phyloP scores from a whole-genome alignment of 139 green algal species.

The Bryopsis sp. region DNA sequence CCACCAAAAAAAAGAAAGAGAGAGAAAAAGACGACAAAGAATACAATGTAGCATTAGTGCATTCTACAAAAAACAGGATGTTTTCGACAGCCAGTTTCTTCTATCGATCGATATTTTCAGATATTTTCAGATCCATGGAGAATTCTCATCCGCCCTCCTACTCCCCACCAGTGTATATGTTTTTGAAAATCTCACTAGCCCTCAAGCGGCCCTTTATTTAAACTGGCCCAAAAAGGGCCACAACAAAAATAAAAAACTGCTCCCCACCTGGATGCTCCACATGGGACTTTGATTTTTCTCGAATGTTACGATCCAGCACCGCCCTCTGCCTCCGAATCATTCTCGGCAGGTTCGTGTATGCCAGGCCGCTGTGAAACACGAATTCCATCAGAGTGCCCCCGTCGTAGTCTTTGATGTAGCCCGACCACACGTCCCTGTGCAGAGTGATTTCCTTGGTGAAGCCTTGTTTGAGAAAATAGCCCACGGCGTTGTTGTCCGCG shows the following conservation, averaged over 20 bases:
- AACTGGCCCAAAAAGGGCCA: conserved; percentile 23
- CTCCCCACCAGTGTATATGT: too few relatives aligned
- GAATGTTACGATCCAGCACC: conserved; percentile 52
- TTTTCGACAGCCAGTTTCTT: too few relatives aligned
- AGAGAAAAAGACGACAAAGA: too few relatives aligned
- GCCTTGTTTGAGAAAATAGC: conserved; percentile 94
- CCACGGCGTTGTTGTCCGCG: conserved; percentile 97
- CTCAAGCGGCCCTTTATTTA: too few relatives aligned
- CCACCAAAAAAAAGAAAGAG: too few relatives aligned
- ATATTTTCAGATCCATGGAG: too few relatives aligned
- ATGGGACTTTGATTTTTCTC: conserved; percentile 64
- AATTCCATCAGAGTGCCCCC: conserved; percentile 98
- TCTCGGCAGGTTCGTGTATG: conserved; percentile 49
- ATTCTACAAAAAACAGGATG: too few relatives aligned
- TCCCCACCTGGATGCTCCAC: conserved; percentile 55
- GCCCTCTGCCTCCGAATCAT: conserved; percentile 47
- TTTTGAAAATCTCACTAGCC: too few relatives aligned
- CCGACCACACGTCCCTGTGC: conserved; percentile 59
- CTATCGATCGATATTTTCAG: too few relatives aligned
- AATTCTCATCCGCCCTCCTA: too few relatives aligned
- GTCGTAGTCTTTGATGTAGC: conserved; percentile 99
- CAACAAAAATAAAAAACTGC: conserved; percentile 24
- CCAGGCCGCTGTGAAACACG: conserved; percentile 57
- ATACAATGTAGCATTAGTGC: too few relatives aligned
- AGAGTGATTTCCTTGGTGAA: conserved; percentile 32